Base-by-base conservation (phyloP, 2,329 filamentous ascomycete species). In the Calcarisporium arbuscula region DNA sequence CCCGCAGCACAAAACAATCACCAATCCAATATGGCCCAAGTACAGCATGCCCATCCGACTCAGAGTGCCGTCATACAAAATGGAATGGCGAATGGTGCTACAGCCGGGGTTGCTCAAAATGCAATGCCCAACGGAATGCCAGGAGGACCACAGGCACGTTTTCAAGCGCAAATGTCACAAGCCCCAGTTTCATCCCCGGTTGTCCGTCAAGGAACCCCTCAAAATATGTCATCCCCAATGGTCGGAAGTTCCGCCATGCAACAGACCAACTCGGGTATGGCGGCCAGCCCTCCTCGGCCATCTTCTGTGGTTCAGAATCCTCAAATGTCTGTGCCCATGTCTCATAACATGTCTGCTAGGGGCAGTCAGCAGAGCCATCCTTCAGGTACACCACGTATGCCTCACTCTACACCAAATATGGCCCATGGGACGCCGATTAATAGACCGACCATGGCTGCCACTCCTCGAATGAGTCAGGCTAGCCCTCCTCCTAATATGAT, bases 131-230 rank as follows among this genome's bases (percentile, higher is more conserved):
- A 61, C 23, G 58, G 54, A 10, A 59, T 70, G 36, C 57, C 37
- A 54, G 54, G 35, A 11, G 50, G 64, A 8, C 56, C 60, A 6
- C 68, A 69, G 39, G 57, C 64, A 20, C 64, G 71, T 8, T 74
- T 76, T 42, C 61, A 63, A 15, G 62, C 66, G 31, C 72, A 80
- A 44, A 71, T 77, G 7, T 72, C 77, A 2, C 79, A 83, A 49
- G 64, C 74, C 12, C 70, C 74, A 5, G 78, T 77, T 2, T 79
- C 80, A 8, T 86, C 84, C n/a, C 84, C 85, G 0, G 64, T 78
- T 38, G 58, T 73, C 16, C 68, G 74, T 11, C 77, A 82, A 46
- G 74, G 72, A 16, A 82, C 77, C 2, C 78, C 78, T 10, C 75
- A 78, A 36, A 75, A 72, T 37, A 72, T 75, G 61, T 81, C 78